These are phyloP conservation scores for Xylaria sp. DNA, from an alignment of 2,329 filamentous ascomycete genomes.

Conservation along the genomic window DNA sequence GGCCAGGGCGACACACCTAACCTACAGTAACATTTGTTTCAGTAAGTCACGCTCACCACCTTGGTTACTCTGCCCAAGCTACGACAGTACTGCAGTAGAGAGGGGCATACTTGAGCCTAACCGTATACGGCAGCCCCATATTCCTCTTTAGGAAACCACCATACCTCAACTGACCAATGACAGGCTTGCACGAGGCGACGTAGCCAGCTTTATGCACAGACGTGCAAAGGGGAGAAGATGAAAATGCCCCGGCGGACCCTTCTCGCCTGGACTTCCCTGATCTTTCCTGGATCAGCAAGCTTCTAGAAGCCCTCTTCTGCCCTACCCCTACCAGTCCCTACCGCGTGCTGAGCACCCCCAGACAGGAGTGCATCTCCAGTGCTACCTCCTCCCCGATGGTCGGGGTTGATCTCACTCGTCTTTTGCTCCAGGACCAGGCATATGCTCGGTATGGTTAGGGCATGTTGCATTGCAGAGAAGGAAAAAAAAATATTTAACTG, in stretches of 20 bases:
- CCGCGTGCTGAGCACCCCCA: neutral
- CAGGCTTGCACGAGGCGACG: slow-evolving; percentile 9
- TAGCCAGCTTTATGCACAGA: slow-evolving; percentile 24
- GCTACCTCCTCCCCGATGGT: slow-evolving; percentile 17
- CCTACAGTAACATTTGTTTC: neutral
- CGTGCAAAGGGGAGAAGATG: slow-evolving; percentile 7
- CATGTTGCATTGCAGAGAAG: neutral
- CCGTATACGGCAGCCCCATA: slow-evolving; percentile 18
- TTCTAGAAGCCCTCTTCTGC: slow-evolving; percentile 28
- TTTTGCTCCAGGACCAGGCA: neutral
- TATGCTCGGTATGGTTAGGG: neutral
- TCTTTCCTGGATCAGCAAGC: slow-evolving; percentile 28
- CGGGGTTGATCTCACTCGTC: slow-evolving; percentile 17
- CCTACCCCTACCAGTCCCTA: slow-evolving; percentile 4
- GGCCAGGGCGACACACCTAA: neutral
- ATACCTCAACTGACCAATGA: slow-evolving; percentile 9
- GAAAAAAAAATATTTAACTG: neutral
- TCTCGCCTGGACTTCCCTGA: slow-evolving; percentile 35
- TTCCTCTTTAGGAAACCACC: slow-evolving; percentile 23
- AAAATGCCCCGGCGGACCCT: slow-evolving; percentile 3
- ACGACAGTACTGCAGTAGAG: no score
- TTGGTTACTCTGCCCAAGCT: neutral
- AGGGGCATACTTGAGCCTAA: neutral
- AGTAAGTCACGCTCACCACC: slow-evolving; percentile 5
- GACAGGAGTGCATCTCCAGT: neutral